Evolutionary conservation across 495 filamentous ascomycete species (phyloP), one percentile per base, ranked within the genome.

Genomic region (Durotheca rogersii): DNA sequence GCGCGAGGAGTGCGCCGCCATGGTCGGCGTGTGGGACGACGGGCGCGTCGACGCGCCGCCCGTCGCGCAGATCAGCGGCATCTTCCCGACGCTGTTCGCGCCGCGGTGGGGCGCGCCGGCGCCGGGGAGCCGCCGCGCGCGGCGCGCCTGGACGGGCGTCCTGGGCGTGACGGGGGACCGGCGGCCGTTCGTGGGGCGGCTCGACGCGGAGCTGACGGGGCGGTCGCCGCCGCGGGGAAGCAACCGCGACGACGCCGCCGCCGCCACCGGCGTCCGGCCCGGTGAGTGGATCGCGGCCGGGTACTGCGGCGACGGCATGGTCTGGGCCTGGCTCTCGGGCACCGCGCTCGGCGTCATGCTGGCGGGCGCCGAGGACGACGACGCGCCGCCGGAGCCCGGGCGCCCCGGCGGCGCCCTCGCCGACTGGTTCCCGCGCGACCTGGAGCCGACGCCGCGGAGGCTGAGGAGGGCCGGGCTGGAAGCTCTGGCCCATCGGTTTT

Each of bases 301-400:
- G 2, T 79, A 71, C 46, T 60, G 55, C 31, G 75, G 72, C 10
- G 67, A 79, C 18, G 76, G 77, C 17, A 75, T 79, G 70, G 70
- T 64, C 11, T 70, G 69, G 58, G 66, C 71, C 11, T 78, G 75
- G 75, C 51, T 70, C 5, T 67, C 58, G 35, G 75, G 73, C 1
- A 62, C 57, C 7, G 75, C 64, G n/a, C 14, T 75, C 2, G 75
- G 62, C 5, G 44, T 56, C 17, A 73, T 74, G 70, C 23, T 76
- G n/a, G 10, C 58, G n/a, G 64, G 64, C 0, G 56, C 52, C 31
- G 47, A 58, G n/a, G n/a, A 51, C 3, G 11, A 48, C 0, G 14
- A 51, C 1, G 33, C 42, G 0, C 1, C 14, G 6, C 20, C n/a
- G 10, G 25, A 34, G 7, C 14, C 23, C 1, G 51, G 55, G 23